These are phyloP conservation scores for Wallemia mellicola DNA, from an alignment of 1,284 basidiomycete genomes.

Conservation along the genomic window DNA sequence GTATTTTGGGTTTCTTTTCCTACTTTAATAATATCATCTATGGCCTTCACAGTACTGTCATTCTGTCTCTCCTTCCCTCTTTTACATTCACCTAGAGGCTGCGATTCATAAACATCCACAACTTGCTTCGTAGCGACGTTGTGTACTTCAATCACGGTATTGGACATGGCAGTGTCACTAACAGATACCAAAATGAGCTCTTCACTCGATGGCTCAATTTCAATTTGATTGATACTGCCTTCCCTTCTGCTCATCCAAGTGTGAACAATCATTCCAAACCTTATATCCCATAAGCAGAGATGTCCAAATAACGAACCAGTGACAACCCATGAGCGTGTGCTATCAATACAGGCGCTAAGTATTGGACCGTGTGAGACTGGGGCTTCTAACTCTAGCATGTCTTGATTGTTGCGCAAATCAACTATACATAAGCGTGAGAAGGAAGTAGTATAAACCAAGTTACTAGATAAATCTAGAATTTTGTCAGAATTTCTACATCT, in stretches of 20 bases:
- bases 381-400: conserved; percentile 44
- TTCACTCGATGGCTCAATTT: conserved; percentile 2
- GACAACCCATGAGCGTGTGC: conserved; percentile 54
- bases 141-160: conserved; percentile 9
- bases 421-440: conserved; percentile 45
- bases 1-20: no score
- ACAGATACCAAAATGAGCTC: conserved; percentile 6
- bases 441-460: conserved; percentile 51
- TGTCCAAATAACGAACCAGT: conserved; percentile 59
- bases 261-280: conserved; percentile 65
- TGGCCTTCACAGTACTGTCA: conserved; percentile 3
- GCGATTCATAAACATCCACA: conserved; percentile 12
- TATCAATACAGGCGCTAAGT: conserved; percentile 50
- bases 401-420: conserved; percentile 57
- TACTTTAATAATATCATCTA: no score
- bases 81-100: neutral
- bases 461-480: conserved; percentile 10
- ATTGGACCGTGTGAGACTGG: conserved; percentile 64
- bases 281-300: conserved; percentile 69
- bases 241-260: conserved; percentile 44
- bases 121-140: conserved; percentile 17
- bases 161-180: conserved; percentile 3
- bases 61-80: no score
- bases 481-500: neutral
- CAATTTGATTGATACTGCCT: conserved; percentile 42